Evolutionary conservation across 306 rosid species (phyloP).

Genomic region (Dalbergia cochinchinensis): DNA sequence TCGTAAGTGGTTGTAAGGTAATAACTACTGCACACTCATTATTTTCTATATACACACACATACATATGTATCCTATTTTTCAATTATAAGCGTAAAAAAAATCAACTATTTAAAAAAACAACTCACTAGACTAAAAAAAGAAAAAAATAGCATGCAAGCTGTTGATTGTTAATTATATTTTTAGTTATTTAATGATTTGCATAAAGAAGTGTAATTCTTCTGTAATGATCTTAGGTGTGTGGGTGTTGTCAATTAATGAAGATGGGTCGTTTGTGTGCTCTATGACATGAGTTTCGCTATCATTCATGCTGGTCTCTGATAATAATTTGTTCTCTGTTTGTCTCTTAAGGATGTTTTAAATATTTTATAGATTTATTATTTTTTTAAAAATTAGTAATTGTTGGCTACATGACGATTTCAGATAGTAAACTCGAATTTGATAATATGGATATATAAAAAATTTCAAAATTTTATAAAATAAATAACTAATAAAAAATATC

Average conservation of each 20-base stretch:
- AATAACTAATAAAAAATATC: no score
- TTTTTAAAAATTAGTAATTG: no score
- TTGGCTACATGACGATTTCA: no score
- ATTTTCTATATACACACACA: no score
- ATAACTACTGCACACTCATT: no score
- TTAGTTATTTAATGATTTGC: neutral
- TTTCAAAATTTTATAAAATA: no score
- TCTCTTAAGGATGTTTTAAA: neutral
- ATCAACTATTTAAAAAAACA: neutral
- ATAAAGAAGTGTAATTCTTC: neutral
- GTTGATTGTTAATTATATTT: neutral
- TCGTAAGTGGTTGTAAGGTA: no score
- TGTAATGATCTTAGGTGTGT: neutral
- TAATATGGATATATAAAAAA: no score
- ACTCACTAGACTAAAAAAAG: neutral
- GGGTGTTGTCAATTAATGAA: neutral
- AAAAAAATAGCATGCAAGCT: neutral
- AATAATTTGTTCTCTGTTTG: neutral
- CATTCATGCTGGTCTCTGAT: neutral
- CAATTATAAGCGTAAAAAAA: no score
- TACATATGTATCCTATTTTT: no score
- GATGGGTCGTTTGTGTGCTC: neutral
- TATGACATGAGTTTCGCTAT: neutral
- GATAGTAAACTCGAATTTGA: no score
- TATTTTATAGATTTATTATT: no score